Percentiles rank a stretch among this genome's conserved stretches.
Conservation (phyloP, 306 rosid genomes). For the Begonia peltatifolia region DNA sequence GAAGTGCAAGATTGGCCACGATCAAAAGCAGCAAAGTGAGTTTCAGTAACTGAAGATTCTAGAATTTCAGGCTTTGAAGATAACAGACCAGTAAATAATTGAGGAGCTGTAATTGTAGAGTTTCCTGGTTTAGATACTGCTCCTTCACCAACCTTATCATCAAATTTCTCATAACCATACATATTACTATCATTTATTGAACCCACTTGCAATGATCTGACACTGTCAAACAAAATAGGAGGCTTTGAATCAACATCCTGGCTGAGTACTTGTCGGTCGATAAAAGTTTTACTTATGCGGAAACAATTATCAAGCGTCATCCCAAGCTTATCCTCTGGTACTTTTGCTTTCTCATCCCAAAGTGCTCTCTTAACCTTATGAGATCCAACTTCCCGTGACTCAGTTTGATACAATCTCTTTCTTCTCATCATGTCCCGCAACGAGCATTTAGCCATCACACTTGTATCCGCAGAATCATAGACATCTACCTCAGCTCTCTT, state of each 20-base stretch:
- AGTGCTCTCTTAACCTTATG: conserved; percentile 19
- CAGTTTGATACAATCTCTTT: conserved; percentile 41
- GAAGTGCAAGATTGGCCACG: conserved; percentile 8
- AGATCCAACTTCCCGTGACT: conserved; percentile 28
- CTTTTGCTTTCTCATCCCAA: conserved; percentile 23
- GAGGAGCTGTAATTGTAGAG: conserved; percentile 10
- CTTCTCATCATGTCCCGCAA: conserved; percentile 85
- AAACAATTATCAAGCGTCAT: conserved; percentile 9
- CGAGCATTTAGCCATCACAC: conserved; percentile 34
- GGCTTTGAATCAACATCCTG: conserved; percentile 16
- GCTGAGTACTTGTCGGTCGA: conserved; percentile 16
- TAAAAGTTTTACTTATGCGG: conserved; percentile 7
- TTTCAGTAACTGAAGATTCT: conserved; percentile 18
- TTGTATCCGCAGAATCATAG: conserved; percentile 21
- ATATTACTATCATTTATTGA: background rate
- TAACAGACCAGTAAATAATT: conserved; percentile 6
- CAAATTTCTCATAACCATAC: conserved; percentile 11
- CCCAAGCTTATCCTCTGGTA: conserved; percentile 10
- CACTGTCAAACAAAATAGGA: background rate
- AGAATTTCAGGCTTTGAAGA: conserved; percentile 13
- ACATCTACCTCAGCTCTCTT: conserved; percentile 17
- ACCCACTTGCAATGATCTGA: too few species aligned
- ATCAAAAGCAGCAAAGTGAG: conserved; percentile 5
- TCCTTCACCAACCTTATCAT: conserved; percentile 7
- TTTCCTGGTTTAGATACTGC: conserved; percentile 1